Base-by-base conservation (phyloP, 257 asterid species). In the Penstemon newberryi region DNA sequence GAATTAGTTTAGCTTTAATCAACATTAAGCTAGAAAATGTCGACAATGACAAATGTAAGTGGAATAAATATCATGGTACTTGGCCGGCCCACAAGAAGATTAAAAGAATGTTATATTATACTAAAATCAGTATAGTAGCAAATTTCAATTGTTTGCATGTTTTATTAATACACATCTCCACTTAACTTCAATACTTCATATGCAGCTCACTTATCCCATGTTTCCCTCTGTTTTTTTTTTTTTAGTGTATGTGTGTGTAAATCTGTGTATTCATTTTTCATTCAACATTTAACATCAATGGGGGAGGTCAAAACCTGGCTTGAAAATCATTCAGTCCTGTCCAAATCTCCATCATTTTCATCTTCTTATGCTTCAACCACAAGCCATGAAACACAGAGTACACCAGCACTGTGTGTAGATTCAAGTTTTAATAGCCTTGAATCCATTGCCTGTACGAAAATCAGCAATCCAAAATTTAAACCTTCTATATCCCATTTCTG, bases 321-420 rank as follows among this genome's bases (percentile, higher is more conserved):
- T 44, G 57, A 60, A 41, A 75, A 60, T 56, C 60, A 58, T 19
- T 11, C 66, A 39, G n/a, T 49, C 66, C 37, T 40, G 53, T 64
- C 76, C 15, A 56, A 55, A 44, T 74, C 78, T 5, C 66, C 71
- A 4, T 78, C 77, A 1, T 39, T 45, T 0, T 77, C 83, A 5
- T 77, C 84, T 9, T 66, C 80, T 46, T 61, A 76, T 49, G 8
- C 66, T 10, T 47, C 86, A 41, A 68, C 60, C 65, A 65, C 70
- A 43, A 80, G 78, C 78, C 67, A 79, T 3, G 84, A 77, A 63
- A 72, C 75, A 39, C 88, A 65, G 18, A 15, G 65, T 53, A 61
- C 77, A 60, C 80, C 80, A 70, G 37, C 81, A 70, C 65, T 74
- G 37, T 79, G 70, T 75, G 91, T 77, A 50, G 84, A 79, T 36